A percentile compares a stretch with the other conserved stretches of the same genome.
phyloP scores from a whole-genome alignment of 352 stramenopile species.

The Phytophthora ohioensis region DNA sequence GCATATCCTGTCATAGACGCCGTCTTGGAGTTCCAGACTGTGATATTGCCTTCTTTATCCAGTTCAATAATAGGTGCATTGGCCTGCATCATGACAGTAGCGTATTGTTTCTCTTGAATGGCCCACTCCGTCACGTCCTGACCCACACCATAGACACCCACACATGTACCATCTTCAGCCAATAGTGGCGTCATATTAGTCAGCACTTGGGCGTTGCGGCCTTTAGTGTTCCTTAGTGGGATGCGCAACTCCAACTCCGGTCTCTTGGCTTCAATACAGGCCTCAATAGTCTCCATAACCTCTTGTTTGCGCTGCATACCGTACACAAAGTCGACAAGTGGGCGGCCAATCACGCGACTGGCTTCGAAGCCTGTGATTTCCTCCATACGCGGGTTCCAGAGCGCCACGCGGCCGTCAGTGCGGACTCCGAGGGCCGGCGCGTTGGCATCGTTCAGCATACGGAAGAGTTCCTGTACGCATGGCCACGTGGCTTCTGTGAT shows the following conservation, averaged over 20 bases:
- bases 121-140: conserved; percentile 65
- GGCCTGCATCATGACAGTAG: conserved; percentile 76
- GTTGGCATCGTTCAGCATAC: conserved; percentile 73
- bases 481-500: conserved; percentile 2
- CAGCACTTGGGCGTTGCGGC: conserved; percentile 55
- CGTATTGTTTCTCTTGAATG: conserved; percentile 70
- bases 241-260: conserved; percentile 65
- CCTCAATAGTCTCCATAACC: conserved; percentile 39
- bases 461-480: conserved; percentile 31
- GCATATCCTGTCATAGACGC: conserved; percentile 63
- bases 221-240: conserved; percentile 52
- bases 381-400: conserved; percentile 73
- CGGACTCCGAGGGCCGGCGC: conserved; percentile 71
- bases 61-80: conserved; percentile 85
- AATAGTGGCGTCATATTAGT: conserved; percentile 66
- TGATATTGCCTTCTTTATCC: conserved; percentile 76
- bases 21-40: conserved; percentile 74
- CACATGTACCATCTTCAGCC: conserved; percentile 45
- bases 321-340: conserved; percentile 70
- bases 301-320: conserved; percentile 41
- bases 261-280: conserved; percentile 35
- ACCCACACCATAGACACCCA: conserved; percentile 69
- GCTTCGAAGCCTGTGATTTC: conserved; percentile 65
- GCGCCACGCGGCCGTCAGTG: conserved; percentile 54
- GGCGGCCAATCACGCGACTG: conserved; percentile 47